Conservation (phyloP, 2,329 filamentous ascomycete genomes). For the Coleophoma eucalyptorum region DNA sequence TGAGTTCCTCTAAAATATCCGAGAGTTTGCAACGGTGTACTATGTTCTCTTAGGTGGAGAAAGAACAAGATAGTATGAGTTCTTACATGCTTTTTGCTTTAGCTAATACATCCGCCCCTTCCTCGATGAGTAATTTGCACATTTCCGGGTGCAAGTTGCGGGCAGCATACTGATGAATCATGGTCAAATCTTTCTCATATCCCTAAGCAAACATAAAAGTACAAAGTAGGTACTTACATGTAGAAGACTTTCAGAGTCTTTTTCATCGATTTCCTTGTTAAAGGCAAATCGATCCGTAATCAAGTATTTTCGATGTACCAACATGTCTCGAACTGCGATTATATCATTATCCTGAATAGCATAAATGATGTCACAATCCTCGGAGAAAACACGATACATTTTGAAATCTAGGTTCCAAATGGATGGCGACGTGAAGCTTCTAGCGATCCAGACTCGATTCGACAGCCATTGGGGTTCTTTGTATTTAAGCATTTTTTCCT, state of each 20-base stretch:
- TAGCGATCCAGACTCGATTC: not conserved
- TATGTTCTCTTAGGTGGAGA: too few relatives aligned
- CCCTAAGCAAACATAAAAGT: not conserved
- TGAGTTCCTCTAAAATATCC: too few relatives aligned
- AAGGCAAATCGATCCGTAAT: not conserved
- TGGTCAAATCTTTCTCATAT: not conserved
- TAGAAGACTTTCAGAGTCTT: not conserved
- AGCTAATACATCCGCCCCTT: not conserved
- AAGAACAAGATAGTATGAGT: too few relatives aligned
- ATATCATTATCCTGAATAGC: slow-evolving; percentile 1
- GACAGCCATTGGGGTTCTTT: slow-evolving; percentile 3
- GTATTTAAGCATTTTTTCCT: slow-evolving; percentile 1
- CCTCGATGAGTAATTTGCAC: not conserved
- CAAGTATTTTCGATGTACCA: not conserved
- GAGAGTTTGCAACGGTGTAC: too few relatives aligned
- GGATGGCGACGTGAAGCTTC: not conserved
- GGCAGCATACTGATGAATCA: not conserved
- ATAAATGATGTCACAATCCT: not conserved
- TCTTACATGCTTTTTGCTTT: too few relatives aligned
- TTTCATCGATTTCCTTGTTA: not conserved
- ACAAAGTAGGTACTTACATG: not conserved
- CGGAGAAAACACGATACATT: slow-evolving; percentile 2
- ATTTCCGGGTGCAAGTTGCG: not conserved
- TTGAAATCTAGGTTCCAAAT: slow-evolving; percentile 2
- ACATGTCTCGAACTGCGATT: slow-evolving; percentile 1